Evolutionary conservation across 169 alveolate genomes (phyloP).

Genomic region (Pseudocohnilembus persalinus): DNA sequence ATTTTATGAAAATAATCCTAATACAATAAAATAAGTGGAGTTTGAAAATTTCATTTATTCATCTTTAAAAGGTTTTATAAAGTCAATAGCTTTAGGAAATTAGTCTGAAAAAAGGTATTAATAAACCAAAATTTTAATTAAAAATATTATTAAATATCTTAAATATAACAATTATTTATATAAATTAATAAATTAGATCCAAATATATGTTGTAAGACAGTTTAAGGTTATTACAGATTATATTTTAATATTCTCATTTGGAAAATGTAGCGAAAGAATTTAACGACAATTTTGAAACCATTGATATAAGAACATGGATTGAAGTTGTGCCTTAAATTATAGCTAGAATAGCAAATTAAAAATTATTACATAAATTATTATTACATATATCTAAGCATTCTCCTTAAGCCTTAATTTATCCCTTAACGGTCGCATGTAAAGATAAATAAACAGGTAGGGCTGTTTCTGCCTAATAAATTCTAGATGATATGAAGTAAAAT

Average conservation of each 20-base stretch:
- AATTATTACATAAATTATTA: slow-evolving; percentile 69
- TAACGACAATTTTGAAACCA: slow-evolving; percentile 69
- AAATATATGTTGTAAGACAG: slow-evolving; percentile 81
- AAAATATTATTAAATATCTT: no score
- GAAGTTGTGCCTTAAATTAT: slow-evolving; percentile 87
- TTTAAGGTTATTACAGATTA: slow-evolving; percentile 77
- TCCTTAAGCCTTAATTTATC: slow-evolving; percentile 84
- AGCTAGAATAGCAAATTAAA: slow-evolving; percentile 79
- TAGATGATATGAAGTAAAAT: slow-evolving; percentile 54
- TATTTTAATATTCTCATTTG: slow-evolving; percentile 78
- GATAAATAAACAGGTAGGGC: slow-evolving; percentile 73
- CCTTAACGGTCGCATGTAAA: slow-evolving; percentile 83
- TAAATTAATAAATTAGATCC: no score
- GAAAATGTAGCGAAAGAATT: slow-evolving; percentile 70
- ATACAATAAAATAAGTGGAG: slow-evolving; percentile 28
- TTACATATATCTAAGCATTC: slow-evolving; percentile 76
- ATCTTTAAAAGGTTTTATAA: slow-evolving; percentile 85
- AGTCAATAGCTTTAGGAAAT: slow-evolving; percentile 68
- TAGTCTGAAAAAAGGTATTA: slow-evolving; percentile 52
- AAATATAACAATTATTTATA: no score
- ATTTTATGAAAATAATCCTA: slow-evolving; percentile 37
- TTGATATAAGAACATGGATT: slow-evolving; percentile 82
- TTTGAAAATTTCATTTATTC: slow-evolving; percentile 62
- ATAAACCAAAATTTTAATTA: no score
- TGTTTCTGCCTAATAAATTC: slow-evolving; percentile 70